Evolutionary conservation across 495 filamentous ascomycete genomes (phyloP), one percentile per base, ranked within the genome.

Genomic region (Lasiosphaeria miniovina): DNA sequence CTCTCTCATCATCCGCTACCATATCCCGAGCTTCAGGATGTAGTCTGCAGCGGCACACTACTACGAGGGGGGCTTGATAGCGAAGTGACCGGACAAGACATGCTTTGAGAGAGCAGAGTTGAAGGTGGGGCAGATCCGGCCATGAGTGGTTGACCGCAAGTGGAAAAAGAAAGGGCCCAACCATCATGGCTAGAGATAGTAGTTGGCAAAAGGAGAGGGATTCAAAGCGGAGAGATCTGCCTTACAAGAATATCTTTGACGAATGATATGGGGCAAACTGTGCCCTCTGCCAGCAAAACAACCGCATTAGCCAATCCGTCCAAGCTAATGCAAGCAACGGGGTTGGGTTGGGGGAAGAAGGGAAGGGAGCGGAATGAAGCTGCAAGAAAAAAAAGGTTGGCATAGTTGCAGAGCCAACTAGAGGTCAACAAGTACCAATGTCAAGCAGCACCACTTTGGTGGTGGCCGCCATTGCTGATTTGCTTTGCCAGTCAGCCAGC

Each of bases 171-270:
- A 15, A 32, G 24, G 55, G 31, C 36, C 49, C 52, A 40, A 52
- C 38, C 38, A 41, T 12, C 38, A 24, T 24, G 24, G 24, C 24
- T 2, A 24, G 24, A 24, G 24, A 24, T 24, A 24, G 24, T 41
- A 41, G 38, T 7, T 8, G 12, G 38, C 52, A 51, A 14, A 49
- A 48, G 33, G 46, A 64, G 41, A 57, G 31, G 31, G 34, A 62
- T 59, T 31, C 32, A 46, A 12, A 40, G 15, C n/a, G 7, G 34
- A 15, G 35, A 50, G 14, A 7, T 15, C 41, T 61, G 66, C 67
- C 85, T 80, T 78, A 88, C 86, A 72, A 88, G 74, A 59, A 83
- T 80, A 64, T 88, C 84, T 72, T 88, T 88, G 72, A 89, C 86
- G 70, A 89, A 89, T 65, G 82, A 84, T 64, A 89, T 88, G 65